phyloP scores from a whole-genome alignment of 192 early-diverging fungal species.

The Rhizophagus sp. region DNA sequence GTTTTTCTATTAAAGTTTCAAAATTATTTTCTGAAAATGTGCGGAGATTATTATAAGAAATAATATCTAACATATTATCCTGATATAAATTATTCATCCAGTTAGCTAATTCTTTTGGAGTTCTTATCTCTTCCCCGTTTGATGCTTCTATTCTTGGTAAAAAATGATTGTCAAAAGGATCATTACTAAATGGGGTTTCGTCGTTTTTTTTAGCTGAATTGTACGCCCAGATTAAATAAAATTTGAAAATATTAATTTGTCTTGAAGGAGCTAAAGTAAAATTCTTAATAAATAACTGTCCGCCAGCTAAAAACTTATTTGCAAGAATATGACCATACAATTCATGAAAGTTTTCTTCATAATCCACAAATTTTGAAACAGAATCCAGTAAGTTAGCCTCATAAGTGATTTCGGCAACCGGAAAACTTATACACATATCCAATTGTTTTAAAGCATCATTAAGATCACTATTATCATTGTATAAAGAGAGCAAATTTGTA shows the following conservation, averaged over 20 bases:
- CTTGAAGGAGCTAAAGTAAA: background rate
- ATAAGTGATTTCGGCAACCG: too few species aligned
- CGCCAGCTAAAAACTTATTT: too few species aligned
- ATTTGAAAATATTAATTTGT: background rate
- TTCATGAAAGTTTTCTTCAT: too few species aligned
- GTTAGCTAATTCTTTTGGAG: background rate
- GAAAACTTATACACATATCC: too few species aligned
- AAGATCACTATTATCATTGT: too few species aligned
- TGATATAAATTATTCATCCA: background rate
- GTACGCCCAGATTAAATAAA: background rate
- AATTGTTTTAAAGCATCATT: too few species aligned
- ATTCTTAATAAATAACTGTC: background rate
- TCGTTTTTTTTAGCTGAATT: background rate
- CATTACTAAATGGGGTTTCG: background rate
- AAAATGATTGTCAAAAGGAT: background rate
- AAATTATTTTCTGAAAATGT: background rate
- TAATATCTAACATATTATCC: background rate
- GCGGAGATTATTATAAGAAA: background rate
- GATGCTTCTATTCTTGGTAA: background rate
- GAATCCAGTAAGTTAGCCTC: too few species aligned
- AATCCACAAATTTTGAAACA: too few species aligned
- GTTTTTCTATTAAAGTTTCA: background rate
- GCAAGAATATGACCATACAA: too few species aligned
- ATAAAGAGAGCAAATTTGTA: too few species aligned
- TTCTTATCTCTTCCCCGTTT: background rate